Evolutionary conservation across 495 filamentous ascomycete genomes (phyloP), one percentile per base, ranked within the genome.

Genomic region (Entonaema liquescens): DNA sequence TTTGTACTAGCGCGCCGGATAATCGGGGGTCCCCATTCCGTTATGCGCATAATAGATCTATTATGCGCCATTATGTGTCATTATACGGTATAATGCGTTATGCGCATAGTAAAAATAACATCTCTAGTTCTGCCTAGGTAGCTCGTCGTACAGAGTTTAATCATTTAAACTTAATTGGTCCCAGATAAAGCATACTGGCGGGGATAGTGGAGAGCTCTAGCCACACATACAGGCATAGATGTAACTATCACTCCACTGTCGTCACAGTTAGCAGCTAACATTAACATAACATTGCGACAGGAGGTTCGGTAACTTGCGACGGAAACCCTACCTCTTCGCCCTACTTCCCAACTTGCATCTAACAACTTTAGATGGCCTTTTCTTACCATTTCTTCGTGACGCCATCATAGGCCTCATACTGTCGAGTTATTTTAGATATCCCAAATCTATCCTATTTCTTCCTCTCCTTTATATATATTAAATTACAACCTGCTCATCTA

Each of bases 131-230:
- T n/a, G n/a, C n/a, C n/a, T n/a, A n/a, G n/a, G n/a, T 26, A 44
- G 7, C 17, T 17, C 15, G 15, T 44, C 23, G 25, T 52, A 26
- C 47, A 23, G 11, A 61, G 26, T 38, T 38, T 70, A 71, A 71
- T 71, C 63, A 54, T 28, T 9, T 7, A 15, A 33, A 21, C 33
- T 42, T 9, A 17, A 64, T 67, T 67, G 63, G 64, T 47, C 42
- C 42, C 42, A 47, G 42, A 47, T 29, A 53, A 53, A 53, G 15
- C 23, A 26, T 29, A 53, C 13, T 15, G 19, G 56, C 57, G 62
- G 40, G 54, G 62, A 50, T 19, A 53, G 54, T 52, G 53, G 65
- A 66, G 53, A 75, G 73, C 73, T 75, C 57, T 59, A 75, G 73
- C 73, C 73, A 75, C 70, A 70, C 15, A 35, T 68, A 60, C 26